Base-by-base conservation (phyloP, 1,284 basidiomycete species). In the Cryptococcus hybrid region DNA sequence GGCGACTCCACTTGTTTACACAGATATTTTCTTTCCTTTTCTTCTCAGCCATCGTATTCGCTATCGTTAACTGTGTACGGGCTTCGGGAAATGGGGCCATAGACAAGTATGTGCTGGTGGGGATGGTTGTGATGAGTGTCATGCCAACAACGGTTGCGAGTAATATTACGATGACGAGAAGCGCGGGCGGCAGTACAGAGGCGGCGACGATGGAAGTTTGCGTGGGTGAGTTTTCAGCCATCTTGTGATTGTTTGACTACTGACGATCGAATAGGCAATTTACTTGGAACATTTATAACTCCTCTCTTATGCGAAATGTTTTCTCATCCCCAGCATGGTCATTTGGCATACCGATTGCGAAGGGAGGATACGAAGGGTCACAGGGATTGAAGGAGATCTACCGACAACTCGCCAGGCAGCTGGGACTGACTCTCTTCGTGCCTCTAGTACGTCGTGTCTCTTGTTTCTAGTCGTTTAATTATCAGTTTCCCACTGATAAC, bases 111-210 rank as follows among this genome's bases (percentile, higher is more conserved):
- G 66, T 68, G 5, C 45, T 75, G 12, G 61, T 69, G 18, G 74
- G 74, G 1, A 64, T 75, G 58, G 57, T 70, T 15, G 65, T 74
- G 13, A 70, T 74, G 63, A 61, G 60, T 8, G 58, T 61, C 18
- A 59, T 71, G 52, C 68, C 68, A 18, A 73, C 69, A 7, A 70
- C 67, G 1, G 68, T 73, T 13, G 65, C 64, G 9, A 60, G 59
- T 44, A 76, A 75, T 55, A 71, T 76, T 24, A 64, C 67, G 15
- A 74, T 75, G 71, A 76, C 74, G 1, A 59, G 67, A 0, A 58
- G 62, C 7, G 72, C 73, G 0, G 67, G 67, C 1, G 74, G 74
- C 0, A 73, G 72, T 53, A 59, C 60, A 2, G 65, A 70, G 7
- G 65, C 68, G 1, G 67, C 73, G 0, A 75, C 67, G 2, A 65